A percentile compares a stretch with the other conserved stretches of the same genome.
Evolutionary conservation across 2,329 filamentous ascomycete genomes (phyloP).

Genomic region (Botryotinia narcissicola): DNA sequence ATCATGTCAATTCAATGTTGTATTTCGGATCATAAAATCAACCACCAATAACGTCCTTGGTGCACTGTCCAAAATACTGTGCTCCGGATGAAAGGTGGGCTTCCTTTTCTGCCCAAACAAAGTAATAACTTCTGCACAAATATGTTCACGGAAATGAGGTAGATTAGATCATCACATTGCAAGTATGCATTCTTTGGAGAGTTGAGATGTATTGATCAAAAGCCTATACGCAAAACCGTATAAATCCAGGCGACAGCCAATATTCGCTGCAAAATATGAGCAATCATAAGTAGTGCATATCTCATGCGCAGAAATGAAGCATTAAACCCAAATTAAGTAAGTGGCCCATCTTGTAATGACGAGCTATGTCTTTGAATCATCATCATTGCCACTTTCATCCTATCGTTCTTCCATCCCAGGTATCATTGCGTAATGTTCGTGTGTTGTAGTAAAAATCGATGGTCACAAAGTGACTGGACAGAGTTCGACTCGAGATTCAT

Average conservation of each 20-base stretch:
- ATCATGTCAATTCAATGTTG: not conserved
- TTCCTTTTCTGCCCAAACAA: not conserved
- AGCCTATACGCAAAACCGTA: not conserved
- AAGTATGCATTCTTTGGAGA: not conserved
- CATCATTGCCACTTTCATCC: not conserved
- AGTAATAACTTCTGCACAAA: too few species aligned
- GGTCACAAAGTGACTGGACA: not conserved
- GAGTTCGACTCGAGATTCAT: not conserved
- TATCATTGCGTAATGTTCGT: not conserved
- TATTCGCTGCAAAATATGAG: not conserved
- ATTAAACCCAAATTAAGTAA: not conserved
- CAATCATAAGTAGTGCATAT: not conserved
- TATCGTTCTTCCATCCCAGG: not conserved
- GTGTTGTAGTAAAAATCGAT: not conserved
- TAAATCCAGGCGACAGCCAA: not conserved
- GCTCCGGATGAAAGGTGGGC: not conserved
- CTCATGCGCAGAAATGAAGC: not conserved
- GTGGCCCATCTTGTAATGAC: not conserved
- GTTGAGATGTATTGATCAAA: not conserved
- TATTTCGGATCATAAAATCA: not conserved
- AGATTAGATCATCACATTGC: not conserved
- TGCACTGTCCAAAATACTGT: not conserved
- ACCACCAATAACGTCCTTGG: not conserved
- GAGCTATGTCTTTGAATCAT: not conserved
- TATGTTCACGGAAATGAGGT: not conserved